Percentiles rank a stretch among this genome's conserved stretches.
phyloP scores from a whole-genome alignment of 73 alveolate genomes.

The Uronychia binucleata region DNA sequence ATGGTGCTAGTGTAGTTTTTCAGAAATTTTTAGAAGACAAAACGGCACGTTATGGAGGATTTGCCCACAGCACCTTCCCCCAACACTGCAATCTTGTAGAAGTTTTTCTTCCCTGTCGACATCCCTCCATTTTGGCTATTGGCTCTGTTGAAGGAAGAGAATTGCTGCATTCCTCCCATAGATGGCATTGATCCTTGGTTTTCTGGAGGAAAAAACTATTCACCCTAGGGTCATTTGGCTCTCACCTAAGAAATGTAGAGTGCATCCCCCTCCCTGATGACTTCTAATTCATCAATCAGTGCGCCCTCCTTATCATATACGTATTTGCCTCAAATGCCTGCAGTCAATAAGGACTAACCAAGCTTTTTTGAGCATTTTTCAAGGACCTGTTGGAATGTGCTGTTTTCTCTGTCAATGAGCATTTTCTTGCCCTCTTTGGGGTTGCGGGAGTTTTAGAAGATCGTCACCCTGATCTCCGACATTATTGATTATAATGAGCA shows the following conservation, averaged over 20 bases:
- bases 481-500: no score
- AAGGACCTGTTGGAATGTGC: neutral
- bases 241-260: neutral
- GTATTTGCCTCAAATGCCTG: neutral
- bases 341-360: neutral
- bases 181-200: neutral
- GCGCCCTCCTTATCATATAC: neutral
- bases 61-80: conserved; percentile 46
- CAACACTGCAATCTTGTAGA: conserved; percentile 15
- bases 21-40: conserved; percentile 12
- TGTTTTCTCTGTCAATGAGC: neutral
- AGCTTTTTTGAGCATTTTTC: neutral
- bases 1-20: conserved; percentile 35
- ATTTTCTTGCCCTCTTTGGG: neutral
- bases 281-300: neutral
- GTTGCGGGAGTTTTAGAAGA: neutral
- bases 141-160: neutral
- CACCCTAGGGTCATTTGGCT: neutral
- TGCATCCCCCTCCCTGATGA: neutral
- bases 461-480: neutral
- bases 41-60: conserved; percentile 3
- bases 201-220: neutral
- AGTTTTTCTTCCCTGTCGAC: neutral
- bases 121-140: neutral
- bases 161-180: neutral